Evolutionary conservation across 768 basidiomycete genomes (phyloP), one percentile per base, ranked within the genome.

Genomic region (Omphalotus guepiniiformis): DNA sequence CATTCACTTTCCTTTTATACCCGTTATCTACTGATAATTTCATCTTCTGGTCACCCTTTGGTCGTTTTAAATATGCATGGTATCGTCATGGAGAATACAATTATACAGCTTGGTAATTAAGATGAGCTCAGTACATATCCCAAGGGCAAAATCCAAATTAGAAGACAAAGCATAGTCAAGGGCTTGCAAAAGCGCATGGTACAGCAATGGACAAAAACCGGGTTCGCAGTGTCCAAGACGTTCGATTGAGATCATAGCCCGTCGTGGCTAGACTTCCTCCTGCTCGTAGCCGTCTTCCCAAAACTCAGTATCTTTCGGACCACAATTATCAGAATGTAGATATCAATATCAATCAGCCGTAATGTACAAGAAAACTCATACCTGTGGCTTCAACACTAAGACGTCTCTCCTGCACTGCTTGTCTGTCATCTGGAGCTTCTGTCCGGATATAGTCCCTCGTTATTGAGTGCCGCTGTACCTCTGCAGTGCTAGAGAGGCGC

Each of bases 1-100:
- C 51, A 55, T 36, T 54, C 45, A 49, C 59, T 58, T 65, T 67
- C 61, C 60, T 63, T 61, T 58, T 61, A 62, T 68, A 60, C 63
- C 66, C 55, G 60, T 56, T 62, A 61, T 55, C 40, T 66, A 68
- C 48, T 39, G 42, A 39, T 59, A 57, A 54, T 54, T 49, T 53
- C 46, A 38, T 39, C 39, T 47, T 40, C 48, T 49, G 48, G 48
- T 47, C 27, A 48, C 16, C 44, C 41, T 49, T 52, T 38, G 51
- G 26, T 53, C 6, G 16, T 43, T 28, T 26, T 35, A 34, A 13
- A 39, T 30, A 51, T 46, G 11, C 25, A 9, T 36, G 46, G 46
- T 39, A 43, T 50, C 18, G 22, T 35, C 25, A 21, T 28, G 25
- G 21, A 38, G 46, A 39, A 38, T 47, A 47, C 34, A 47, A 47